Evolutionary conservation across 495 filamentous ascomycete genomes (phyloP), one percentile per base, ranked within the genome.

Genomic region (Penicillium manginii): DNA sequence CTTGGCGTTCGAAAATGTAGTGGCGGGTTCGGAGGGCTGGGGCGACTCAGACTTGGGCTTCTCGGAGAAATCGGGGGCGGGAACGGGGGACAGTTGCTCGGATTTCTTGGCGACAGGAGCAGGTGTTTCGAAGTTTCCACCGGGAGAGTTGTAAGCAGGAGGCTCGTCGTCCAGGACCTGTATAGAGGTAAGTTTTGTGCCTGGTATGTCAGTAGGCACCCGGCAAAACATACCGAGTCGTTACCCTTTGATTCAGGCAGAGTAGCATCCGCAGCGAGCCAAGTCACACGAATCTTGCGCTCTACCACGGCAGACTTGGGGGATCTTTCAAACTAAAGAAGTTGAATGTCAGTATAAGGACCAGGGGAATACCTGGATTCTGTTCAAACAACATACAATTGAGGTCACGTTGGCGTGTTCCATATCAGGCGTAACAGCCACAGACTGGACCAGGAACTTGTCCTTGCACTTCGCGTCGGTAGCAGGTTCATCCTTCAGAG

Each of bases 371-470:
- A 57, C 35, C 39, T 48, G 50, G 56, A 22, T 12, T 4, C n/a
- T 10, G 21, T 0, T 29, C 43, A 33, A 43, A 35, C 2, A 9
- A 74, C 90, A 63, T 81, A 96, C 93, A 68, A 96, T 91, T 19
- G 90, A 80, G 40, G 83, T 77, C n/a, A 93, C 83, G 68, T 86
- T 93, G 32, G 80, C 80, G 61, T 88, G 89, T 65, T 97, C 92
- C 76, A 89, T 89, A 59, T 96, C 92, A 57, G 83, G 83, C 4
- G 88, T 87, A 62, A 98, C 90, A 33, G 85, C 78, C 57, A 97
- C 91, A 18, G 93, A 96, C 77, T 98, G 94, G 35, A 98, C 96
- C 49, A 98, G 84, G 73, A 98, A 98, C 78, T 98, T 98, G 79
- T 98, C 94, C 70, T 91, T 87, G 81, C 93, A 98, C 68, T 91